Percentiles rank a stretch among this genome's conserved stretches.
Evolutionary conservation across 371 early-diverging fungal genomes (phyloP).

Genomic region (Furculomyces boomerangus): DNA sequence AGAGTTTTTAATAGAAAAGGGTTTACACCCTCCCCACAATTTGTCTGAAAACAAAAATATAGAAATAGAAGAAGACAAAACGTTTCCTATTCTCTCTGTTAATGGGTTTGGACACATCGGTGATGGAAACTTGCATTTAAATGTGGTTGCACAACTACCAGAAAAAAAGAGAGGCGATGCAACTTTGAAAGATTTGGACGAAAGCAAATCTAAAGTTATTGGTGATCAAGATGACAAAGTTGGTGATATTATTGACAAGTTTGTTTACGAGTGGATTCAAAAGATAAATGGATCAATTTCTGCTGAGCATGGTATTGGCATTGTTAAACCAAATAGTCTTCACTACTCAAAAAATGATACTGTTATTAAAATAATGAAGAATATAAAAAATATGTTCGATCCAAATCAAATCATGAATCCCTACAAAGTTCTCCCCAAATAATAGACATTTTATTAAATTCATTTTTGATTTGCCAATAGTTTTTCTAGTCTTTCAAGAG

Average conservation of each 20-base stretch:
- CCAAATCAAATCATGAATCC: constrained; percentile 76
- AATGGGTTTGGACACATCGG: constrained; percentile 86
- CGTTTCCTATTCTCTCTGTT: constrained; percentile 15
- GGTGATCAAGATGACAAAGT: constrained; percentile 28
- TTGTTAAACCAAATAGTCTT: constrained; percentile 19
- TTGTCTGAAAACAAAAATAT: constrained; percentile 1
- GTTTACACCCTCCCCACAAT: too few species aligned
- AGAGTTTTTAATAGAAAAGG: neutral
- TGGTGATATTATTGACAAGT: constrained; percentile 59
- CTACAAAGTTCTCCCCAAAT: constrained; percentile 38
- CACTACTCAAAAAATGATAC: constrained; percentile 30
- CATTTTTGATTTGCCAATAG: too few species aligned
- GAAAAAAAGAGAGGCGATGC: constrained; percentile 25
- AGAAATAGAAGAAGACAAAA: constrained; percentile 20
- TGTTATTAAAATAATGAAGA: constrained; percentile 38
- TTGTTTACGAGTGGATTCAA: constrained; percentile 74
- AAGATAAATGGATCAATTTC: constrained; percentile 34
- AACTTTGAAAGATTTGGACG: constrained; percentile 87
- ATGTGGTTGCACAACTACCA: constrained; percentile 38
- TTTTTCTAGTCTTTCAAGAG: neutral
- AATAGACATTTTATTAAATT: neutral
- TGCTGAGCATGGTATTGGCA: constrained; percentile 28
- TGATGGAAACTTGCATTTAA: constrained; percentile 89
- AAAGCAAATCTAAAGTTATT: constrained; percentile 53
- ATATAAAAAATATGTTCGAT: constrained; percentile 54